Conservation (phyloP, 2,329 filamentous ascomycete species). For the Microascus cirrosus region DNA sequence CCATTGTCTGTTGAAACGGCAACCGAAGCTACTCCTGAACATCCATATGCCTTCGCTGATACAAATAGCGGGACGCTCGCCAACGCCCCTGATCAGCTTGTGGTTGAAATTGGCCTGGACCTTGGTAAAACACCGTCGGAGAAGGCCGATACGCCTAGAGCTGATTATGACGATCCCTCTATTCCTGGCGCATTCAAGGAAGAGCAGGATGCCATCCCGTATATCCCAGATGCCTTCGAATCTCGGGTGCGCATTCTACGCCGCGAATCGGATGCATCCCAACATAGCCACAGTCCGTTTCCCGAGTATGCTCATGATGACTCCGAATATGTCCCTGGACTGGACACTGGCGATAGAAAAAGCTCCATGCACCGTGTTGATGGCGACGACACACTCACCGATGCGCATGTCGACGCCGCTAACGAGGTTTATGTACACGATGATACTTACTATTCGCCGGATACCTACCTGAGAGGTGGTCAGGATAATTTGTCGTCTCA, state of each 20-base stretch:
- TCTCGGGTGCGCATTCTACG: constrained; percentile 39
- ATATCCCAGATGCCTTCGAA: constrained; percentile 23
- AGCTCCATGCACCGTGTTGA: constrained; percentile 14
- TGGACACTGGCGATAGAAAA: constrained; percentile 15
- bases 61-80: constrained; percentile 12
- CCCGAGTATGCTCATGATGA: constrained; percentile 16
- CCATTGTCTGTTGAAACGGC: neutral
- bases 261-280: constrained; percentile 23
- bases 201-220: constrained; percentile 28
- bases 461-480: neutral
- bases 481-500: constrained; percentile 16
- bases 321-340: constrained; percentile 25
- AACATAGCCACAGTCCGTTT: constrained; percentile 3
- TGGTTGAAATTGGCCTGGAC: constrained; percentile 13
- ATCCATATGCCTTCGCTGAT: constrained; percentile 40
- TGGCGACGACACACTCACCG: constrained; percentile 19
- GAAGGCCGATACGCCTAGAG: neutral
- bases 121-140: neutral
- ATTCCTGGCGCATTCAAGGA: constrained; percentile 20
- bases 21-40: neutral
- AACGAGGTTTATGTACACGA: constrained; percentile 22
- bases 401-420: neutral
- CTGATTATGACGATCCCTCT: neutral
- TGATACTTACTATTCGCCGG: constrained; percentile 3
- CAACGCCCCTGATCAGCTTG: constrained; percentile 1